Base-by-base conservation (phyloP, 2,329 filamentous ascomycete genomes). In the Xylariaceae sp. region DNA sequence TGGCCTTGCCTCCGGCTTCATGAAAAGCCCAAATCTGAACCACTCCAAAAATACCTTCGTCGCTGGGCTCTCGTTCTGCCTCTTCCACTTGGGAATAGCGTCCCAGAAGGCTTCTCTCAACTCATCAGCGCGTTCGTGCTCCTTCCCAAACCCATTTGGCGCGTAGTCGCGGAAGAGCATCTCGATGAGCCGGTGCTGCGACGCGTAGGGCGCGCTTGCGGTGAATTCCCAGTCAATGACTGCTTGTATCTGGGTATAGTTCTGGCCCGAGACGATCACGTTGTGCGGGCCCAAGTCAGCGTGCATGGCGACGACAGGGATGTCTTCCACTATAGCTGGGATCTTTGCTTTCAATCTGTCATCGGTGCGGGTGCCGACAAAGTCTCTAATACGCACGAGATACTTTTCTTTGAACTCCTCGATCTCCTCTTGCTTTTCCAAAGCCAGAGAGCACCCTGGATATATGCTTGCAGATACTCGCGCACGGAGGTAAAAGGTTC, bases 401-500 rank as follows among this genome's bases (percentile, higher is more conserved):
- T 27, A 35, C 23, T 16, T 14, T 6, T 35, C 33, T 28, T 35
- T 35, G 19, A 27, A 35, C 19, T 35, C 5, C 9, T 15, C 9
- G 9, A 35, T 26, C 15, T 41, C 46, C 24, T 41, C 18, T 21
- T 43, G 36, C 29, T 43, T 47, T 15, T 35, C 41, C 9, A 51
- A 31, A 7, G 29, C 40, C 34, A 36, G 12, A 17, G 38, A 27
- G 14, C 29, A 39, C 35, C 34, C 11, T n/a, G n/a, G 31, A 51
- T 36, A 27, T 43, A 35, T 15, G 39, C 44, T 36, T 26, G 33
- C 18, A 51, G 47, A 21, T 40, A 51, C 21, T 45, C 47, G 26
- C 47, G 47, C 5, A 51, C 40, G 16, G 44, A 47, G 5, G 35
- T 34, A 14, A 49, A 51, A 3, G 49, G 47, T 4, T 45, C 47